These are phyloP conservation scores for Acrocalymma vagum DNA, from an alignment of 2,329 filamentous ascomycete genomes.

Conservation along the genomic window DNA sequence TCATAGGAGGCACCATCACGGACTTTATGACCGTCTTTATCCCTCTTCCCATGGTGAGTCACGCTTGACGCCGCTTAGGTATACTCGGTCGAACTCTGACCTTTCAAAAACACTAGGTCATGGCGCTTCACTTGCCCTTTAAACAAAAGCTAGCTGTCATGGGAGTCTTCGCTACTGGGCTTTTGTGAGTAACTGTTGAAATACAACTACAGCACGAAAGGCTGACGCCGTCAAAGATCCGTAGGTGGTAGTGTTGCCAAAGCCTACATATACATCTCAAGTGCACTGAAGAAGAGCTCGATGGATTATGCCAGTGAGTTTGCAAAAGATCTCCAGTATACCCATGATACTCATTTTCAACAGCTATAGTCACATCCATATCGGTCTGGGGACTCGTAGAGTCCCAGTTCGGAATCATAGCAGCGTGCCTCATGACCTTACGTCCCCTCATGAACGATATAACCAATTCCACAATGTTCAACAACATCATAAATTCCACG, in stretches of 20 bases:
- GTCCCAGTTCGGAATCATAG: conserved; percentile 13
- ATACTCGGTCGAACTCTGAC: background rate
- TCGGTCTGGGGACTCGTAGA: conserved; percentile 14
- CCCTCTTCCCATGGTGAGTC: conserved; percentile 8
- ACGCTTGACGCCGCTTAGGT: background rate
- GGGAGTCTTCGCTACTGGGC: conserved; percentile 6
- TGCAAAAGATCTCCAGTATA: background rate
- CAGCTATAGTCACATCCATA: conserved; percentile 6
- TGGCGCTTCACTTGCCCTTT: conserved; percentile 4
- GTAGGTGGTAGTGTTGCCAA: conserved; percentile 11
- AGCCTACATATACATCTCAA: conserved; percentile 13
- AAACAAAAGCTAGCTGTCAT: conserved; percentile 4
- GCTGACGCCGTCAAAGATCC: conserved; percentile 3
- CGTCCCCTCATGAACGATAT: no score
- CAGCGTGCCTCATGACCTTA: conserved; percentile 11
- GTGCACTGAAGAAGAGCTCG: conserved; percentile 3
- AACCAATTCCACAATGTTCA: no score
- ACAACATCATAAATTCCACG: no score
- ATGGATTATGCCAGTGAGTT: conserved; percentile 8
- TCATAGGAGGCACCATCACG: conserved; percentile 5
- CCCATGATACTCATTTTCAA: background rate
- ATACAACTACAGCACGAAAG: background rate
- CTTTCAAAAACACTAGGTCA: conserved; percentile 4
- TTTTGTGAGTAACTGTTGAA: conserved; percentile 4
- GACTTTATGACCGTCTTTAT: conserved; percentile 12